Evolutionary conservation across 495 filamentous ascomycete species (phyloP).

Genomic region (Talaromyces proteolyticus): DNA sequence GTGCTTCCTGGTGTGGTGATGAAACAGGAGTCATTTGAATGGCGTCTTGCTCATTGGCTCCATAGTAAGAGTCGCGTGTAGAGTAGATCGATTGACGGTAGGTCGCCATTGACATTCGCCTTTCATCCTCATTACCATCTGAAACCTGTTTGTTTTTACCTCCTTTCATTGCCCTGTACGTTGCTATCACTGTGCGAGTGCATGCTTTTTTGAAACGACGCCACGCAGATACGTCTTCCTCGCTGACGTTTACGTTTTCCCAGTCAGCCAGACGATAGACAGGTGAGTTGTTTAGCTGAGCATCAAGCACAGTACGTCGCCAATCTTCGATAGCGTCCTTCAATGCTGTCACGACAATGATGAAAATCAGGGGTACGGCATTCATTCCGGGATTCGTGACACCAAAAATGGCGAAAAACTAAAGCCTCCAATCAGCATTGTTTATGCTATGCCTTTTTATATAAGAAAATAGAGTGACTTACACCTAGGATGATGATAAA

Average conservation of each 20-base stretch:
- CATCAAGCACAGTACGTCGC: slow-evolving; percentile 86
- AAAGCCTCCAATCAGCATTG: slow-evolving; percentile 11
- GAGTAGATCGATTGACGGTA: slow-evolving; percentile 57
- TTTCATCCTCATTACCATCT: slow-evolving; percentile 35
- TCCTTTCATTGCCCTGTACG: slow-evolving; percentile 52
- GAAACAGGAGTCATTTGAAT: slow-evolving; percentile 97
- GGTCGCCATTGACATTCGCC: slow-evolving; percentile 63
- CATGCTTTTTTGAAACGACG: slow-evolving; percentile 87
- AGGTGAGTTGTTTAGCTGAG: slow-evolving; percentile 92
- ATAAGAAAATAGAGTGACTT: slow-evolving; percentile 43
- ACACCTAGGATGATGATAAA: slow-evolving; percentile 93
- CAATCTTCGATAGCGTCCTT: slow-evolving; percentile 99
- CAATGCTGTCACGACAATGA: slow-evolving; percentile 82
- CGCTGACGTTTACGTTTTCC: slow-evolving; percentile 88
- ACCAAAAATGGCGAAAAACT: slow-evolving; percentile 97
- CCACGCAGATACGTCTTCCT: slow-evolving; percentile 82
- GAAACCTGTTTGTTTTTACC: slow-evolving; percentile 18
- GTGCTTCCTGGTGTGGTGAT: slow-evolving; percentile 32
- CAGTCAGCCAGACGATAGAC: slow-evolving; percentile 84
- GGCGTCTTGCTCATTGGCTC: slow-evolving; percentile 33
- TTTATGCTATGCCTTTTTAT: too few species aligned
- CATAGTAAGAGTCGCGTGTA: slow-evolving; percentile 52
- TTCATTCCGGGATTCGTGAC: slow-evolving; percentile 85
- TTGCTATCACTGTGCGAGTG: slow-evolving; percentile 51
- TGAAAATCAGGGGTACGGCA: slow-evolving; percentile 88